Conservation (phyloP, 805 yeast species). For the Candida pseudofarinosa region DNA sequence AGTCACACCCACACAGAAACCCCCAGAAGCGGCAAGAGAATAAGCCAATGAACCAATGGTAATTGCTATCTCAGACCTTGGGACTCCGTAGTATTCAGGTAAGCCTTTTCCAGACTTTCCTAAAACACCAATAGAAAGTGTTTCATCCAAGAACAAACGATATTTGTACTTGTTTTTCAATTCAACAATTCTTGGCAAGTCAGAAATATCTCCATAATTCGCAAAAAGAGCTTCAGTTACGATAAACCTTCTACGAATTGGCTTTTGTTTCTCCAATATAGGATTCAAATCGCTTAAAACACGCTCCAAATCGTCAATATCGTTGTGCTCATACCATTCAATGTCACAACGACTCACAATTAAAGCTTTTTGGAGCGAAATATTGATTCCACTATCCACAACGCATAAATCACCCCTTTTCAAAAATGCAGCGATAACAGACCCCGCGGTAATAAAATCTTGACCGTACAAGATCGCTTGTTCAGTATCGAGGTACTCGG, state of each 20-base stretch:
- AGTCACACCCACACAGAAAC: conserved; percentile 82
- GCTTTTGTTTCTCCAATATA: conserved; percentile 58
- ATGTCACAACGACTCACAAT: conserved; percentile 82
- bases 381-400: conserved; percentile 73
- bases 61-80: conserved; percentile 72
- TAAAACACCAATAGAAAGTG: conserved; percentile 78
- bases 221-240: conserved; percentile 88
- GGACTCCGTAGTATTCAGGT: conserved; percentile 66
- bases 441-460: conserved; percentile 80
- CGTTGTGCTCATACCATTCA: conserved; percentile 83
- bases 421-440: conserved; percentile 88
- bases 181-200: conserved; percentile 62
- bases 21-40: conserved; percentile 84
- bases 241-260: conserved; percentile 84
- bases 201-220: conserved; percentile 74
- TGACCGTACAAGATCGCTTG: conserved; percentile 86
- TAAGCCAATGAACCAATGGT: conserved; percentile 84
- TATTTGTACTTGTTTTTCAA: conserved; percentile 80
- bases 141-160: conserved; percentile 83
- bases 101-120: conserved; percentile 86
- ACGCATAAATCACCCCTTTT: conserved; percentile 93
- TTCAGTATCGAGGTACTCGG: conserved; percentile 73
- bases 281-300: conserved; percentile 60
- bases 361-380: conserved; percentile 85
- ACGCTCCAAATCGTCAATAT: conserved; percentile 73